phyloP scores from a whole-genome alignment of 164 flowering plant genomes.

The Vitis labrusca region DNA sequence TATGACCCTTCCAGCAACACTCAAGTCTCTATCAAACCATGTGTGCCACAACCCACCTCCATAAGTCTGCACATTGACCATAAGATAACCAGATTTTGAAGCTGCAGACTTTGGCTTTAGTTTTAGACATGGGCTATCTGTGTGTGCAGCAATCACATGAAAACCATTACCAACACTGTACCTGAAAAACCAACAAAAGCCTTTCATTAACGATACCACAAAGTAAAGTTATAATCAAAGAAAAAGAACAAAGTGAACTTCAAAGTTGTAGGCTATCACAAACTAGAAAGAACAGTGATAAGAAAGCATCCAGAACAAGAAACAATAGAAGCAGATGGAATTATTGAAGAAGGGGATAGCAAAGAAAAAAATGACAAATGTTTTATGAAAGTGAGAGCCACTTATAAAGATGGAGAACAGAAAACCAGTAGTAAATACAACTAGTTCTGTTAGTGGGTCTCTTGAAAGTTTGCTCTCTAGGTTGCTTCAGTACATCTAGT shows the following conservation, averaged over 20 bases:
- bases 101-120: conserved; percentile 88
- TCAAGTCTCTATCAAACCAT: conserved; percentile 94
- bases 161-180: conserved; percentile 74
- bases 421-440: not conserved
- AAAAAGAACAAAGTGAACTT: not conserved
- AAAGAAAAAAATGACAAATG: not conserved
- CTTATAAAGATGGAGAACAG: not conserved
- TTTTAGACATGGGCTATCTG: conserved; percentile 93
- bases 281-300: not conserved
- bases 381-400: not conserved
- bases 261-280: not conserved
- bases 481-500: not conserved
- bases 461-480: not conserved
- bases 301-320: not conserved
- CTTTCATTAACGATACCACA: not conserved
- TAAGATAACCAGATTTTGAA: conserved; percentile 68
- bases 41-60: conserved; percentile 98
- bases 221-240: not conserved
- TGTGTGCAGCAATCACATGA: conserved; percentile 92
- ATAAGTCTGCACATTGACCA: conserved; percentile 94
- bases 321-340: not conserved
- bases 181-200: conserved; percentile 45
- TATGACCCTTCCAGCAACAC: conserved; percentile 90
- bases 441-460: not conserved
- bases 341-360: too few species aligned